Evolutionary conservation across 164 flowering plant species (phyloP).

Genomic region (Saururus chinensis): DNA sequence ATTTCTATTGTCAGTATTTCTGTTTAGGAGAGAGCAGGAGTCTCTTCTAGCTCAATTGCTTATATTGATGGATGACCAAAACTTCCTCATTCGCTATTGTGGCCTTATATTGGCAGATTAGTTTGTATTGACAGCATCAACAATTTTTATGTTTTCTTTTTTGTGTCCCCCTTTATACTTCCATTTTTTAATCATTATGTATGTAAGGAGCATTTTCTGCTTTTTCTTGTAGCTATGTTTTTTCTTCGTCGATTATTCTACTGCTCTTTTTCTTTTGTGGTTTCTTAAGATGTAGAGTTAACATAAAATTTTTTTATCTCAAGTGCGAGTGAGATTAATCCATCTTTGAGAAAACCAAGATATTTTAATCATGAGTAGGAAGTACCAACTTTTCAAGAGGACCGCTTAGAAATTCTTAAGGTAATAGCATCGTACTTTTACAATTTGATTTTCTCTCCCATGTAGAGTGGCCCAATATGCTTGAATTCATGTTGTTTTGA

Average conservation of each 20-base stretch:
- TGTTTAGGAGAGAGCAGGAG: constrained; percentile 76
- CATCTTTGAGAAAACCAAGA: constrained; percentile 77
- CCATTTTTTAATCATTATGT: no score
- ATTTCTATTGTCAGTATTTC: not conserved
- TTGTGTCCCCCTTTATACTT: no score
- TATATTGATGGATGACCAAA: constrained; percentile 66
- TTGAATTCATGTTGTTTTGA: constrained; percentile 24
- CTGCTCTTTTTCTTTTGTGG: not conserved
- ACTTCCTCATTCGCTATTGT: constrained; percentile 60
- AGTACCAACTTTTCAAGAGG: constrained; percentile 68
- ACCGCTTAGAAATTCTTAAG: constrained; percentile 70
- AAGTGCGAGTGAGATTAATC: constrained; percentile 82
- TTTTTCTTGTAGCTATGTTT: no score
- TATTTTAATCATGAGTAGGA: constrained; percentile 87
- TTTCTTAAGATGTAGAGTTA: not conserved
- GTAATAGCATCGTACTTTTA: constrained; percentile 15
- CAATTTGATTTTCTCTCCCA: not conserved
- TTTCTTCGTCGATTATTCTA: not conserved
- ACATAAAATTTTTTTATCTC: not conserved
- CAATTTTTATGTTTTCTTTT: no score
- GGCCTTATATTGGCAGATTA: constrained; percentile 90
- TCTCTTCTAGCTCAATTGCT: constrained; percentile 72
- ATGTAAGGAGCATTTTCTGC: no score
- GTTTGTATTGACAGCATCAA: no score
- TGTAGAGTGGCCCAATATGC: not conserved